These are phyloP conservation scores for Hemileccinum impolitum DNA, from an alignment of 768 basidiomycete genomes.

Conservation along the genomic window DNA sequence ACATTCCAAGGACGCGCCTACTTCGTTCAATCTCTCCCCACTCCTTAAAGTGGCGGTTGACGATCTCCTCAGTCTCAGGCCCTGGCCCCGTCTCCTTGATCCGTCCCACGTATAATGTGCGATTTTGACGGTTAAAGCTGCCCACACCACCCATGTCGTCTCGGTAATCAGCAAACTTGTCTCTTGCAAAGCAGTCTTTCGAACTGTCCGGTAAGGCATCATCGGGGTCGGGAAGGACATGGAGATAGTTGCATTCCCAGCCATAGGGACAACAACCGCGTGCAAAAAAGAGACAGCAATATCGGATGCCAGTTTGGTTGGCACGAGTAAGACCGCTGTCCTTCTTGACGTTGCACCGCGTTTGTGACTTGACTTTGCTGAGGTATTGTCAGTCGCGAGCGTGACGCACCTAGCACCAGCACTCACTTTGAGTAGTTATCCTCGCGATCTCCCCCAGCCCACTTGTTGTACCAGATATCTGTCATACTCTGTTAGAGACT, in stretches of 20 bases:
- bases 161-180: slow-evolving; percentile 95
- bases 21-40: slow-evolving; percentile 94
- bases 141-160: slow-evolving; percentile 99
- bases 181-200: slow-evolving; percentile 94
- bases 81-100: slow-evolving; percentile 91
- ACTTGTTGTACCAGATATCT: slow-evolving; percentile 99
- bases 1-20: slow-evolving; percentile 38
- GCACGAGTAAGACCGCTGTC: slow-evolving; percentile 95
- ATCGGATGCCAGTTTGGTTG: slow-evolving; percentile 89
- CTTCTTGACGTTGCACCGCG: slow-evolving; percentile 81
- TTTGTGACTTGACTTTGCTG: slow-evolving; percentile 93
- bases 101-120: slow-evolving; percentile 91
- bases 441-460: slow-evolving; percentile 99
- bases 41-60: slow-evolving; percentile 89
- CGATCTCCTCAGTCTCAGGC: slow-evolving; percentile 87
- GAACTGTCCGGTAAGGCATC: slow-evolving; percentile 81
- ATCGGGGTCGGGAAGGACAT: slow-evolving; percentile 74
- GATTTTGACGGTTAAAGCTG: slow-evolving; percentile 89
- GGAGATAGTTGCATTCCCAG: slow-evolving; percentile 96
- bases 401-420: neutral
- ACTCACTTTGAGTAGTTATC: slow-evolving; percentile 93
- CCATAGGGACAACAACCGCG: slow-evolving; percentile 98
- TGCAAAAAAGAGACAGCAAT: slow-evolving; percentile 92
- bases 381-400: neutral
- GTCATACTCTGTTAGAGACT: slow-evolving; percentile 10